These are phyloP conservation scores for Phanerochaete carnosa DNA, from an alignment of 768 basidiomycete genomes.

Conservation along the genomic window DNA sequence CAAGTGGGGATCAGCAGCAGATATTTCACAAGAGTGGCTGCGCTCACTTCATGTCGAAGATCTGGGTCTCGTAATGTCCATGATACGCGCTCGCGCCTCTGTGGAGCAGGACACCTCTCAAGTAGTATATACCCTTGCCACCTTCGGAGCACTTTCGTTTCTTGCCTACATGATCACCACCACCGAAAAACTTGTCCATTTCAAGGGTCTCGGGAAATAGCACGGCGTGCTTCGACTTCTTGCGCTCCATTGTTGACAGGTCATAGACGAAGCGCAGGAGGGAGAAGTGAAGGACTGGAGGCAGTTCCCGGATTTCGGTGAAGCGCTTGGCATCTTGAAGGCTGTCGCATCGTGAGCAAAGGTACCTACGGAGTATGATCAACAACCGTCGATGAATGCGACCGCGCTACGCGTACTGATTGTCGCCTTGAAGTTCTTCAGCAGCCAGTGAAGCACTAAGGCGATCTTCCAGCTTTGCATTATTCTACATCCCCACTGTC, in stretches of 20 bases:
- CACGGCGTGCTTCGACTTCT: constrained; percentile 81
- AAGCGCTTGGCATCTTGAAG: constrained; percentile 81
- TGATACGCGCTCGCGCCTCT: constrained; percentile 91
- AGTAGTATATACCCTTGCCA: constrained; percentile 54
- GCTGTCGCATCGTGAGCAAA: constrained; percentile 68
- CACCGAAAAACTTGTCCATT: constrained; percentile 64
- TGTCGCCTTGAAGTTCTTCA: constrained; percentile 79
- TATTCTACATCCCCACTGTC: constrained; percentile 42
- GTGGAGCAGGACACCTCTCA: constrained; percentile 84
- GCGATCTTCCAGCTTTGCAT: constrained; percentile 70
- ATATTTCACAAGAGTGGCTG: constrained; percentile 17
- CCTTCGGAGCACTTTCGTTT: constrained; percentile 1
- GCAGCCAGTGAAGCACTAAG: constrained; percentile 61
- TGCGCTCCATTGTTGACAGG: constrained; percentile 70
- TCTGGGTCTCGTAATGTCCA: constrained; percentile 87
- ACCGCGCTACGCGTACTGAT: constrained; percentile 50
- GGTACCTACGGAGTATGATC: constrained; percentile 50
- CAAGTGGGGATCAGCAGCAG: background rate
- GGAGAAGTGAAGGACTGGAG: constrained; percentile 89
- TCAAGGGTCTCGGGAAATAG: constrained; percentile 73
- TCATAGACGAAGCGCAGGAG: constrained; percentile 93
- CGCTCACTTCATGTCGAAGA: constrained; percentile 61
- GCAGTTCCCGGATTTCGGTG: constrained; percentile 65
- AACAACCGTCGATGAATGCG: background rate
- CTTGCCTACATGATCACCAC: constrained; percentile 12